These are phyloP conservation scores for Starmerella roubikii DNA, from an alignment of 805 yeast species.

Conservation along the genomic window DNA sequence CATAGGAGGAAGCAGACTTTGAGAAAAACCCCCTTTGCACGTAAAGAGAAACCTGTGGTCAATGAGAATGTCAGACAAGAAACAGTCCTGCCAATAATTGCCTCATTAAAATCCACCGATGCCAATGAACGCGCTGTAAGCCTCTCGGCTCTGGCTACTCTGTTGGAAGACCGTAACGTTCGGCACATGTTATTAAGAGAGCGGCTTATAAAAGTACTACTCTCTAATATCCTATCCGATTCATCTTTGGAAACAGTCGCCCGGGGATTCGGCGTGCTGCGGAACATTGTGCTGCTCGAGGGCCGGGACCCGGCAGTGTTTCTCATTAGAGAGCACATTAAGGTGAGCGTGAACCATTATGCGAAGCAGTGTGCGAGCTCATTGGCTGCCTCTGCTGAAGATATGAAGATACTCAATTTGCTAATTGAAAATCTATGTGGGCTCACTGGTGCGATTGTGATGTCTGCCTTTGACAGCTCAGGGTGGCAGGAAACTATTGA, in stretches of 20 bases:
- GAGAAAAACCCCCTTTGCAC: conserved; percentile 8
- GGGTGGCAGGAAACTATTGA: neutral
- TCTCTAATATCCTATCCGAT: conserved; percentile 56
- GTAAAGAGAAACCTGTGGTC: conserved; percentile 23
- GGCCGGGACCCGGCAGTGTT: conserved; percentile 69
- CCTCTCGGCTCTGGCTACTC: conserved; percentile 51
- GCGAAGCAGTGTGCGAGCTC: neutral
- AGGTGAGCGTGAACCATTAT: neutral
- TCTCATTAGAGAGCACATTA: conserved; percentile 62
- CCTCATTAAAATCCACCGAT: conserved; percentile 45
- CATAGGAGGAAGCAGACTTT: conserved; percentile 7
- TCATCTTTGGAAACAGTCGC: conserved; percentile 60
- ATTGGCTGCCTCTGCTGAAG: neutral
- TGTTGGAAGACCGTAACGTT: conserved; percentile 55
- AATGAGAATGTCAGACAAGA: conserved; percentile 39
- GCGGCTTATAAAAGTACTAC: conserved; percentile 46
- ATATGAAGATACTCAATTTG: neutral
- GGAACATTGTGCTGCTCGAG: conserved; percentile 72
- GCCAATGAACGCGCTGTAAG: conserved; percentile 71
- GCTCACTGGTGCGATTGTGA: conserved; percentile 32
- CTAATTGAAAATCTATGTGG: conserved; percentile 43
- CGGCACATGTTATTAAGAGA: conserved; percentile 57
- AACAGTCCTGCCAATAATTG: conserved; percentile 54
- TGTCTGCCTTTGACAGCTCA: neutral
- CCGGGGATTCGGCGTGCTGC: conserved; percentile 65